A percentile compares a stretch with the other conserved stretches of the same genome.
Conservation (phyloP, 352 stramenopile species). For the Vaucheria bursata region DNA sequence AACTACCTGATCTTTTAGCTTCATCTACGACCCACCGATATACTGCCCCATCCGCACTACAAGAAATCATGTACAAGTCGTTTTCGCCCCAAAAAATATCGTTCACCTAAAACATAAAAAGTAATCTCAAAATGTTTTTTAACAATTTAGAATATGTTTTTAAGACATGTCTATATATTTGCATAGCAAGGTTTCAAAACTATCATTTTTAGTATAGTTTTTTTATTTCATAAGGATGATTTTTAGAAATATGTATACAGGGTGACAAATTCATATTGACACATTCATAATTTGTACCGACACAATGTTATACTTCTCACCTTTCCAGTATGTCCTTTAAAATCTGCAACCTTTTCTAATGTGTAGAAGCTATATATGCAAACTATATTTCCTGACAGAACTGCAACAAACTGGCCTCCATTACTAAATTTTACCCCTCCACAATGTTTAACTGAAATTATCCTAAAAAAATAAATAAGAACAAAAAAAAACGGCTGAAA, state of each 20-base stretch:
- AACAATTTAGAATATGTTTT: no score
- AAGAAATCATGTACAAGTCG: conserved; percentile 71
- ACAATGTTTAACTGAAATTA: conserved; percentile 81
- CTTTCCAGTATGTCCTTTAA: conserved; percentile 83
- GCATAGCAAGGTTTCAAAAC: no score
- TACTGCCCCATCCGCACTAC: conserved; percentile 78
- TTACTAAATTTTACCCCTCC: conserved; percentile 76
- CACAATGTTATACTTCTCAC: no score
- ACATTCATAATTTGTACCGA: no score
- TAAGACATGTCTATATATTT: no score
- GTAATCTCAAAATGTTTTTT: no score
- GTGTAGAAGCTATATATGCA: conserved; percentile 82
- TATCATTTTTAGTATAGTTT: no score
- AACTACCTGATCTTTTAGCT: conserved; percentile 69
- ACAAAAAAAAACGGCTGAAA: no score
- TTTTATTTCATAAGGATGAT: no score
- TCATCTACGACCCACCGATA: conserved; percentile 84
- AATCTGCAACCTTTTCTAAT: conserved; percentile 70
- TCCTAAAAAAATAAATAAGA: no score
- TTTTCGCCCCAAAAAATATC: conserved; percentile 72
- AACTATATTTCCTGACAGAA: conserved; percentile 82
- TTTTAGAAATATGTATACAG: no score
- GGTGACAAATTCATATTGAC: no score
- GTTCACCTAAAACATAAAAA: conserved; percentile 55
- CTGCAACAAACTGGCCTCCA: conserved; percentile 81